Evolutionary conservation across 192 early-diverging fungal genomes (phyloP).

Genomic region (Thamnidium elegans): DNA sequence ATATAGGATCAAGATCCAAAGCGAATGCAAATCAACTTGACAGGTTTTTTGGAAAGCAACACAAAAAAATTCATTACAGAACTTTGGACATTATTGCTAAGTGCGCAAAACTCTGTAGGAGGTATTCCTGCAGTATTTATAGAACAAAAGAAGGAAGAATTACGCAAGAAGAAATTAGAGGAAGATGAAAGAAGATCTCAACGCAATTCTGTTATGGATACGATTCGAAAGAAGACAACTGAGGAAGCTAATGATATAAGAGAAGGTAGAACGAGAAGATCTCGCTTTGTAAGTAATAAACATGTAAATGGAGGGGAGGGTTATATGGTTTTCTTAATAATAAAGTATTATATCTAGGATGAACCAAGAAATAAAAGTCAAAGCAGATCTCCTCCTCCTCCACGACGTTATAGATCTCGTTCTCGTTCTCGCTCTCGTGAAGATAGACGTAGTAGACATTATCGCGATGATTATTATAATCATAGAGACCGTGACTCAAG

Average conservation of each 20-base stretch:
- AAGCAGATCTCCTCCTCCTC: slow-evolving; percentile 15
- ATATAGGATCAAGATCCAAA: slow-evolving; percentile 76
- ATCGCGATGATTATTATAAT: slow-evolving; percentile 31
- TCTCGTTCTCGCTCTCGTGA: slow-evolving; percentile 23
- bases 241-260: slow-evolving; percentile 7
- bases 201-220: slow-evolving; percentile 18
- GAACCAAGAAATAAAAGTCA: slow-evolving; percentile 16
- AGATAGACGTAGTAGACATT: slow-evolving; percentile 24
- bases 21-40: slow-evolving; percentile 91
- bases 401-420: slow-evolving; percentile 5
- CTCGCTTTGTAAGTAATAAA: slow-evolving; percentile 6
- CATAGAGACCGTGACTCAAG: slow-evolving; percentile 27
- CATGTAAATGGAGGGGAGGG: neutral
- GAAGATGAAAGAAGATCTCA: neutral
- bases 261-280: slow-evolving; percentile 3
- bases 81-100: slow-evolving; percentile 89
- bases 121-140: slow-evolving; percentile 88
- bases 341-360: slow-evolving; percentile 3
- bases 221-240: neutral
- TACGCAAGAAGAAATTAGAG: slow-evolving; percentile 51
- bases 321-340: neutral
- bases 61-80: slow-evolving; percentile 78
- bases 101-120: slow-evolving; percentile 74
- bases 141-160: slow-evolving; percentile 83
- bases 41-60: slow-evolving; percentile 88